These are phyloP conservation scores for Tetrastigma voinierianum DNA, from an alignment of 164 flowering plant species.

Conservation along the genomic window DNA sequence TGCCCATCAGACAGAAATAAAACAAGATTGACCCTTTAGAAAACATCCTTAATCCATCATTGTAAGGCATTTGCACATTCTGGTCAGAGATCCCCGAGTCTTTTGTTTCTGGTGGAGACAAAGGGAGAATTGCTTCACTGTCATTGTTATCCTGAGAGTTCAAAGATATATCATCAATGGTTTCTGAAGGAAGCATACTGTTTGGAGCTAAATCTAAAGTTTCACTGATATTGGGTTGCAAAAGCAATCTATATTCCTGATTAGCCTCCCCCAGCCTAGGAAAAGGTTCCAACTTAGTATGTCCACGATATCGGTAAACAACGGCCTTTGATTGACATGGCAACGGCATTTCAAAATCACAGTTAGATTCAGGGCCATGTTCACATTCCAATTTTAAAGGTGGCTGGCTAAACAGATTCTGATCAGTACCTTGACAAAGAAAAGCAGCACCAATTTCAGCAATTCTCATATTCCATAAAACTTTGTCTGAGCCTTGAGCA, in stretches of 20 bases:
- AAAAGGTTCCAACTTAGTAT: conserved; percentile 13
- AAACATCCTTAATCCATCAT: conserved; percentile 1
- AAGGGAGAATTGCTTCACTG: neutral
- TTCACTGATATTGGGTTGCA: neutral
- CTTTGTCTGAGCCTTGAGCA: conserved; percentile 31
- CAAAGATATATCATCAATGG: conserved; percentile 1
- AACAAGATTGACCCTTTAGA: conserved; percentile 4
- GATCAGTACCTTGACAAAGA: conserved; percentile 38
- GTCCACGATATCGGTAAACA: conserved; percentile 29
- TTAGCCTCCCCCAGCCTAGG: conserved; percentile 8
- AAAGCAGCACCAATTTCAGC: conserved; percentile 51
- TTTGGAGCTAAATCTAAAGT: neutral
- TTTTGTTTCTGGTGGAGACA: neutral
- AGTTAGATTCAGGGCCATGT: conserved; percentile 21
- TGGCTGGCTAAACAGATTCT: conserved; percentile 16
- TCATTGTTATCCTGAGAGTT: neutral
- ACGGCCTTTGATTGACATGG: conserved; percentile 33
- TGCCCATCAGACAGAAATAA: conserved; percentile 10
- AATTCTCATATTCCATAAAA: conserved; percentile 49
- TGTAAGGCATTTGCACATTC: conserved; percentile 4
- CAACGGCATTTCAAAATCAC: conserved; percentile 30
- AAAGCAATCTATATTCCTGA: conserved; percentile 6
- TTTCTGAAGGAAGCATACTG: conserved; percentile 5
- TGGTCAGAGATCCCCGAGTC: conserved; percentile 2
- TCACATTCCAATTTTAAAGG: conserved; percentile 11